Conservation (phyloP, 495 filamentous ascomycete species). For the Pyrenopolyporus hunteri region DNA sequence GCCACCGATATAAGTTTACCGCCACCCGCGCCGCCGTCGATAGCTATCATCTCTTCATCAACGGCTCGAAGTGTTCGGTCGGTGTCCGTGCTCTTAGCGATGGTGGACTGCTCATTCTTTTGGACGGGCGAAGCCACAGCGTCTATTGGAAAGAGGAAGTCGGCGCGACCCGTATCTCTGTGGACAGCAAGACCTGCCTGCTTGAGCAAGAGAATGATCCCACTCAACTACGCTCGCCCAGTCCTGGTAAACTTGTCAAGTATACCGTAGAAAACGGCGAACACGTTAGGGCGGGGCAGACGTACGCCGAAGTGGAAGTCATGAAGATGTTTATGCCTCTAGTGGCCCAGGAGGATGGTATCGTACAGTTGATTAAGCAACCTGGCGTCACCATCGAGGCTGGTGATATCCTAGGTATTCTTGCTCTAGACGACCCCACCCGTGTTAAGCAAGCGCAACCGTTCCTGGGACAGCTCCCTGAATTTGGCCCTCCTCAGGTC, state of each 20-base stretch:
- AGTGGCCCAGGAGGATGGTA: conserved; percentile 93
- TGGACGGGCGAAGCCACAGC: conserved; percentile 92
- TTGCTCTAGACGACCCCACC: conserved; percentile 93
- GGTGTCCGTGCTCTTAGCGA: conserved; percentile 92
- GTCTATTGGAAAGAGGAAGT: conserved; percentile 99
- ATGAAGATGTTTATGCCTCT: conserved; percentile 99
- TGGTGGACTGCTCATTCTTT: conserved; percentile 89
- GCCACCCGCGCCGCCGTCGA: conserved; percentile 90
- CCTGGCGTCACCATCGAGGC: conserved; percentile 97
- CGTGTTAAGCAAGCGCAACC: conserved; percentile 96
- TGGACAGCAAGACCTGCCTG: conserved; percentile 96
- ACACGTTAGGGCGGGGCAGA: conserved; percentile 89
- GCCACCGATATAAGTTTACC: conserved; percentile 95
- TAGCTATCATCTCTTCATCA: conserved; percentile 98
- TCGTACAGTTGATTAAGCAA: conserved; percentile 98
- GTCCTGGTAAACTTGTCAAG: conserved; percentile 97
- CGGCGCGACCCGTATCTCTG: conserved; percentile 90
- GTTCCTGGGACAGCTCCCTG: conserved; percentile 91
- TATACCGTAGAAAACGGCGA: conserved; percentile 97
- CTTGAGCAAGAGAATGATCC: conserved; percentile 99
- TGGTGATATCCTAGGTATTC: conserved; percentile 97
- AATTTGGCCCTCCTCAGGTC: conserved; percentile 82
- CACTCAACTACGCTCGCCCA: conserved; percentile 92
- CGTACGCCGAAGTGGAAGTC: conserved; percentile 97
- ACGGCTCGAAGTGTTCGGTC: conserved; percentile 94